Evolutionary conservation across 2,329 filamentous ascomycete genomes (phyloP).

Genomic region (Fusarium burgessii): DNA sequence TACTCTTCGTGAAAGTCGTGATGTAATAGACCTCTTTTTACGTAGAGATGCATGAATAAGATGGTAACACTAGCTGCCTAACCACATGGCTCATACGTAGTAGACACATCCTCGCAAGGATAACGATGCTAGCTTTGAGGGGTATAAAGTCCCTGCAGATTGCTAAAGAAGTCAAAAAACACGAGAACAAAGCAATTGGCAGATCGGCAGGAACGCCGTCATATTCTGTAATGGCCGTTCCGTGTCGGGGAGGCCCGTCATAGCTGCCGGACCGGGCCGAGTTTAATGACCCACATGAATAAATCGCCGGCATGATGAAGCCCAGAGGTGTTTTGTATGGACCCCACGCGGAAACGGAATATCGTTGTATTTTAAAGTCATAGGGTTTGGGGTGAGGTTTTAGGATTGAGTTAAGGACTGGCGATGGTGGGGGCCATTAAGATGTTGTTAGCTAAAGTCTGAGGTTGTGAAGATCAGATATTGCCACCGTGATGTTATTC

Average conservation of each 20-base stretch:
- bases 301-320: conserved; percentile 22
- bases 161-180: conserved; percentile 22
- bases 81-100: background rate
- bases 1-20: background rate
- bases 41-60: background rate
- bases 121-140: conserved; percentile 10
- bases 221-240: conserved; percentile 22
- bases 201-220: conserved; percentile 31
- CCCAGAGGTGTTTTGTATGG: conserved; percentile 21
- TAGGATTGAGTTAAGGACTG: background rate
- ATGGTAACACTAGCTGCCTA: background rate
- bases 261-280: conserved; percentile 46
- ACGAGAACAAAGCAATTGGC: background rate
- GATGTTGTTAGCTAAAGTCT: background rate
- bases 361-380: background rate
- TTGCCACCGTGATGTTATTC: conserved; percentile 24
- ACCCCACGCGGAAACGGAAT: conserved; percentile 15
- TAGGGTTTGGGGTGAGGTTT: background rate
- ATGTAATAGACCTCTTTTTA: conserved; percentile 5
- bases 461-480: background rate
- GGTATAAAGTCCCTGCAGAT: conserved; percentile 33
- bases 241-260: conserved; percentile 18
- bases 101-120: background rate
- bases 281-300: conserved; percentile 25
- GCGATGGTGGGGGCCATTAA: background rate